phyloP scores from a whole-genome alignment of 768 basidiomycete genomes.

The Russula earlei region DNA sequence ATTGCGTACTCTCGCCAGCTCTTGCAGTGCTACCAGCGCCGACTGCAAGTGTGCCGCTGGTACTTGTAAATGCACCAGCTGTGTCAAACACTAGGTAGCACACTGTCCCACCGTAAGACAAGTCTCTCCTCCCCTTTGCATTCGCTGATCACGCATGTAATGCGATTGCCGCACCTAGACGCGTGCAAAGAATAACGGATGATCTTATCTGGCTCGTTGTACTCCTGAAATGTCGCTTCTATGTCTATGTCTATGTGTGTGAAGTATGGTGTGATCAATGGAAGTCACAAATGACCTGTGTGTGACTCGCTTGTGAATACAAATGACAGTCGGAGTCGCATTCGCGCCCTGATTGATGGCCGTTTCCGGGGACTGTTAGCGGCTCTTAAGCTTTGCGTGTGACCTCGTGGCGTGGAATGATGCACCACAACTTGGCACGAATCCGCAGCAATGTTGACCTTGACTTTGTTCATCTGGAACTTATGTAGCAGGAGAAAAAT shows the following conservation, averaged over 20 bases:
- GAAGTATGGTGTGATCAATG: not conserved
- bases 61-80: constrained; percentile 7
- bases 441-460: too few relatives aligned
- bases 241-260: not conserved
- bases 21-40: not conserved
- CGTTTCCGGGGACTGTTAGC: too few relatives aligned
- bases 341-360: too few relatives aligned
- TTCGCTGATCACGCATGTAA: not conserved
- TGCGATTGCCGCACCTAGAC: not conserved
- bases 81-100: constrained; percentile 7
- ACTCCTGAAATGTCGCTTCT: too few relatives aligned
- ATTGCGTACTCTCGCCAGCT: not conserved
- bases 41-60: constrained; percentile 9
- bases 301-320: not conserved
- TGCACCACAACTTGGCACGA: too few relatives aligned
- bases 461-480: too few relatives aligned
- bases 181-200: not conserved
- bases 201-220: too few relatives aligned
- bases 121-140: not conserved
- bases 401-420: too few relatives aligned
- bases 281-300: too few relatives aligned
- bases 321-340: too few relatives aligned
- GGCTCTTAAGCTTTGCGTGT: too few relatives aligned
- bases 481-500: too few relatives aligned
- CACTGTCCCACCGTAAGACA: not conserved